Base-by-base conservation (phyloP, 1,284 basidiomycete genomes). In the Bjerkandera adusta region DNA sequence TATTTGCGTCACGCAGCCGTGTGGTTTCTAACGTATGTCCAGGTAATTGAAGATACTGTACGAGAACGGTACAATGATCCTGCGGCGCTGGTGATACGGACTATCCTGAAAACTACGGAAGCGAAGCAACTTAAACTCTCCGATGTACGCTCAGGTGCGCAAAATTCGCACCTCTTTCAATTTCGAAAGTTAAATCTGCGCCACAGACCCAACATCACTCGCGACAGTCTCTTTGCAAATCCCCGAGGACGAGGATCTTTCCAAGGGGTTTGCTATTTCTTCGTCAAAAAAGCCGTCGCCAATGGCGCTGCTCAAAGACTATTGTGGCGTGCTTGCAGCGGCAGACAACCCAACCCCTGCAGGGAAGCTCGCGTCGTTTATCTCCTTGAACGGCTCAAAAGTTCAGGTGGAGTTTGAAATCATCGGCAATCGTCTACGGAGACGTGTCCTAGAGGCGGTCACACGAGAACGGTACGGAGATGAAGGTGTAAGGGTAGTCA, bases 391-490 rank as follows among this genome's bases (percentile, higher is more conserved):
- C n/a, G 74, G 80, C 30, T 77, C 85, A 44, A 89, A 88, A 58
- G 75, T 92, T 52, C 77, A 85, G 56, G 75, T 98, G 21, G 88
- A 96, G 57, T 93, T 92, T 58, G 85, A 89, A 57, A 76, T 82
- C 46, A 81, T 96, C 36, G 79, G 82, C 26, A 73, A 76, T 47
- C 77, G 85, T 45, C 67, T 98, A 52, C 81, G 89, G 60, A 72
- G 80, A 56, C 79, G 79, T 15, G 72, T 96, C 11, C 66, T 97
- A 29, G 89, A 93, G 58, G 82, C 88, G 15, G 77, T 94, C 21
- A 81, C 95, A 29, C 73, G 85, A 55, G 89, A 95, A 57, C 81
- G 86, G 55, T 85, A 94, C 61, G 94, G 94, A n/a, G 75, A 84
- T 13, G 82, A 85, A 35, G 94, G 90, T 11, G 85, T 94, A 2